A percentile compares a stretch with the other conserved stretches of the same genome.
These are phyloP conservation scores for Manihot esculenta DNA, from an alignment of 441 rosid species.

Conservation along the genomic window DNA sequence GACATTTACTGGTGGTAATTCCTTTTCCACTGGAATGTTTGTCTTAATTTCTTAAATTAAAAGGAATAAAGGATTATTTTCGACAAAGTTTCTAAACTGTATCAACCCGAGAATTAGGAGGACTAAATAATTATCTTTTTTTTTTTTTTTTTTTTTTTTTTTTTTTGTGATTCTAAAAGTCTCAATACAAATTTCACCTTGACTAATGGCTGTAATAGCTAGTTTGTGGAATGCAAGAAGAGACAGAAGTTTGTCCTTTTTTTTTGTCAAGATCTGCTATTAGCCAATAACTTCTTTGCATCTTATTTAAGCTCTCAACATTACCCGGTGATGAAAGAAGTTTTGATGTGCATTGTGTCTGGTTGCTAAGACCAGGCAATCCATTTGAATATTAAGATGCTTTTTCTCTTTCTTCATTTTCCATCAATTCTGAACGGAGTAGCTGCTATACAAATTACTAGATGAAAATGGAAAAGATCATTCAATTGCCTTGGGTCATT, in stretches of 20 bases:
- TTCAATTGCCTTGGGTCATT: no score
- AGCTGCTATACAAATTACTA: no score
- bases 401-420: no score
- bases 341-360: background rate
- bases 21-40: background rate
- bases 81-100: background rate
- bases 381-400: background rate
- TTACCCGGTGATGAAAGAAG: background rate
- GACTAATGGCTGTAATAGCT: background rate
- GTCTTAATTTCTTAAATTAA: background rate
- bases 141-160: no score
- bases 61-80: background rate
- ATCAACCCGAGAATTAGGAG: background rate
- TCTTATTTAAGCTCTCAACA: background rate
- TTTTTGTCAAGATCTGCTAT: background rate
- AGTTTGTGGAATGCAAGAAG: background rate
- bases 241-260: background rate
- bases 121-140: background rate
- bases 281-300: no score
- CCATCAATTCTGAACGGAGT: no score
- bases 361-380: background rate
- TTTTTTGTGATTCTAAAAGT: background rate
- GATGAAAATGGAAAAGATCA: no score
- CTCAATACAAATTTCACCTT: background rate
- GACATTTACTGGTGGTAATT: background rate